phyloP scores from a whole-genome alignment of 1,139 yeast genomes.

The Blastobotrys proliferans region DNA sequence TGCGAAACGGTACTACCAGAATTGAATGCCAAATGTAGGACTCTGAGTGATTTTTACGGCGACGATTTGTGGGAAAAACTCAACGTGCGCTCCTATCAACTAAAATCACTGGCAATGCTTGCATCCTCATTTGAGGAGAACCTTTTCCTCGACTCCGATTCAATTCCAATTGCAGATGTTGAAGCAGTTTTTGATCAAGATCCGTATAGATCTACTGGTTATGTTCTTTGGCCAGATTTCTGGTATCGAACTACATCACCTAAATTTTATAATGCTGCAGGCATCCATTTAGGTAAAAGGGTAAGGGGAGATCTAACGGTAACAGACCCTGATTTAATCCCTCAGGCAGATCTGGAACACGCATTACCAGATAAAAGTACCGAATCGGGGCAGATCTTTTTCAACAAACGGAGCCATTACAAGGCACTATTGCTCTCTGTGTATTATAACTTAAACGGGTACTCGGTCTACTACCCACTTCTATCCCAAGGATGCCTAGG shows the following conservation, averaged over 20 bases:
- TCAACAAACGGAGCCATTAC: conserved; percentile 62
- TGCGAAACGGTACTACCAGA: conserved; percentile 64
- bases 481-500: conserved; percentile 83
- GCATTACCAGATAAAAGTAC: conserved; percentile 77
- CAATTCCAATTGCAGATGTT: conserved; percentile 58
- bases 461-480: conserved; percentile 71
- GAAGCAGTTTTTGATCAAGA: conserved; percentile 51
- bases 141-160: conserved; percentile 73
- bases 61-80: conserved; percentile 42
- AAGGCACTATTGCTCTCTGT: conserved; percentile 62
- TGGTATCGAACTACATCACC: conserved; percentile 77
- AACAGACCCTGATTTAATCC: conserved; percentile 38
- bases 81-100: conserved; percentile 68
- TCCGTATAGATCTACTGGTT: conserved; percentile 53
- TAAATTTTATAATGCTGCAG: conserved; percentile 61
- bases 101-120: conserved; percentile 69
- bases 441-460: conserved; percentile 78
- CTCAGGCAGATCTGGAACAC: conserved; percentile 64
- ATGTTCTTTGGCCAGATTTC: conserved; percentile 79
- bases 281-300: conserved; percentile 42
- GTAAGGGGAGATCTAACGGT: conserved; percentile 38
- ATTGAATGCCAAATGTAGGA: conserved; percentile 65
- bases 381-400: conserved; percentile 78
- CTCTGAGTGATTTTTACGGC: conserved; percentile 55
- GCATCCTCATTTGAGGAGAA: conserved; percentile 75